phyloP scores from a whole-genome alignment of 2,329 filamentous ascomycete species.

The Ceratocystis cubensis region DNA sequence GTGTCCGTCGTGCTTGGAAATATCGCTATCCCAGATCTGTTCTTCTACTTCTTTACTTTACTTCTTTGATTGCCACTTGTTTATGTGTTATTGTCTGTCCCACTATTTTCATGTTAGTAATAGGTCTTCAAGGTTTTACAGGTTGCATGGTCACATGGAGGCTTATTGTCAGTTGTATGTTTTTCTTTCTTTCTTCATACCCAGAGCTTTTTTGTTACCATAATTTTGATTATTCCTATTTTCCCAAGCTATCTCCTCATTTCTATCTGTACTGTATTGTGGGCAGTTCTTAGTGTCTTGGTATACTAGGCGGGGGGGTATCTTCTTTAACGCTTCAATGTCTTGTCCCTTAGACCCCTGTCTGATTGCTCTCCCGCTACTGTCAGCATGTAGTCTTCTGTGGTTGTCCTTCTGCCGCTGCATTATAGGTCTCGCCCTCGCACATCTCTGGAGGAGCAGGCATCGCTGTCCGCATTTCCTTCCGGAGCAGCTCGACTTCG shows the following conservation, averaged over 20 bases:
- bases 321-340: no score
- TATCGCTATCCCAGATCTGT: background rate
- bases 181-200: background rate
- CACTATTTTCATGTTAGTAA: background rate
- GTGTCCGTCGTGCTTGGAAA: background rate
- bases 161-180: background rate
- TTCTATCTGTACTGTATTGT: background rate
- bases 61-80: background rate
- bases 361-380: background rate
- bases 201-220: background rate
- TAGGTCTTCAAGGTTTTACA: background rate
- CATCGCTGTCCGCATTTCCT: conserved; percentile 29
- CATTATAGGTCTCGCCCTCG: background rate
- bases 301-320: no score
- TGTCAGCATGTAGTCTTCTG: background rate
- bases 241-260: background rate
- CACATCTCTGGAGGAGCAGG: conserved; percentile 15
- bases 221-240: background rate
- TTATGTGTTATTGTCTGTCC: background rate
- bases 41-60: background rate
- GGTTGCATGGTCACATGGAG: background rate
- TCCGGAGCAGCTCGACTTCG: conserved; percentile 42
- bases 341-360: background rate
- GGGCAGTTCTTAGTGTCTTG: background rate
- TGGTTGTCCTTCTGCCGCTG: background rate